Evolutionary conservation across 352 stramenopile species (phyloP), one percentile per base, ranked within the genome.

Genomic region (Thalassiosira sp.): DNA sequence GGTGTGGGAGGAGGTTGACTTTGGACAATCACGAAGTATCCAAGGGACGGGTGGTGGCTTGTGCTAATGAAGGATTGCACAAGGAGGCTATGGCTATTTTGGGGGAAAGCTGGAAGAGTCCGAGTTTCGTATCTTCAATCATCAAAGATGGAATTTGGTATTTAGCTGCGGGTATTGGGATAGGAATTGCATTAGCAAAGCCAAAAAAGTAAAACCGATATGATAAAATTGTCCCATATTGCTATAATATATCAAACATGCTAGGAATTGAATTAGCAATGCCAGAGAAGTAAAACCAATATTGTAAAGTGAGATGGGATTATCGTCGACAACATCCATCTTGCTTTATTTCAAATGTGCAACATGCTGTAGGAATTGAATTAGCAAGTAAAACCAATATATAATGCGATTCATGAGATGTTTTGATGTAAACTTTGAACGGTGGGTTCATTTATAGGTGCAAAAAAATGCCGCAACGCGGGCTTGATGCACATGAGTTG

Each of bases 31-130:
- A 86, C 52, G 71, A 76, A 33, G n/a, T 16, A n/a, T 84, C 68
- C 10, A 77, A 78, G 58, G 82, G 79, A 45, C 56, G 82, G 58
- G 82, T 89, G 5, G 54, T 89, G 24, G 75, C 79, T 22, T 80
- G 74, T 62, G 65, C 79, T 15, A 88, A 86, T 82, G 27, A 5
- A 25, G 48, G 49, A 3, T 61, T 88, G 40, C 72, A 86, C 42
- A 49, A 64, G 11, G 54, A 86, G 45, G 68, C 74, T 15, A 54
- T 80, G 31, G 60, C 48, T n/a, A 84, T 84, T 76, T 60, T 84
- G 46, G 74, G 74, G 10, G 67, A 71, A 20, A 62, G 31, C 2
- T 74, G 66, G 49, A 76, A 22, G 20, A 66, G 35, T 28, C 24
- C 31, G 11, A 45, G 10, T 35, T 25, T 70, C 10, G 42, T 53